These are phyloP conservation scores for Bipolaris cookei DNA, from an alignment of 2,329 filamentous ascomycete species.

Conservation along the genomic window DNA sequence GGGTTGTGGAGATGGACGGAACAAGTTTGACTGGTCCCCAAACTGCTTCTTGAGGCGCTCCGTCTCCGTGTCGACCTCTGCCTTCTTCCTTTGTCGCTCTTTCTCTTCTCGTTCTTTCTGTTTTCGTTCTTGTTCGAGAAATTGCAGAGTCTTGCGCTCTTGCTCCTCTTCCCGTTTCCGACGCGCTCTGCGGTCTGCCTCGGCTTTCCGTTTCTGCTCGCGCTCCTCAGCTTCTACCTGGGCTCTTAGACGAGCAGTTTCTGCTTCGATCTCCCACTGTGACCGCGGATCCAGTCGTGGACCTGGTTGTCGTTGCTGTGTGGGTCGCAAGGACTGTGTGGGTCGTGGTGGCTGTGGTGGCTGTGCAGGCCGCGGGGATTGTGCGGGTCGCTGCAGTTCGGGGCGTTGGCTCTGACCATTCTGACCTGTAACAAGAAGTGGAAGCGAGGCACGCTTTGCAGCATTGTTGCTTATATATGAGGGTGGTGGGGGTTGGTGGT, in stretches of 20 bases:
- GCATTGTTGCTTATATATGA: constrained; percentile 23
- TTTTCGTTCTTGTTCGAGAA: constrained; percentile 52
- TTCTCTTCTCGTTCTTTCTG: constrained; percentile 71
- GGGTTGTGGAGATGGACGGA: constrained; percentile 26
- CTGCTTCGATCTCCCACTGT: constrained; percentile 60
- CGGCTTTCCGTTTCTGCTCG: constrained; percentile 55
- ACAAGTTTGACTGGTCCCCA: constrained; percentile 55
- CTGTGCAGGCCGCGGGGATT: constrained; percentile 4
- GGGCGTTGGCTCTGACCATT: constrained; percentile 23
- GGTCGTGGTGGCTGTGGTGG: constrained; percentile 7
- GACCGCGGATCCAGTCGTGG: constrained; percentile 55
- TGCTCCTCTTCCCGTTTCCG: constrained; percentile 64
- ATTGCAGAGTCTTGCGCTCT: constrained; percentile 48
- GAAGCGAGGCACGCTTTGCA: constrained; percentile 38
- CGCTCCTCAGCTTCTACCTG: constrained; percentile 53
- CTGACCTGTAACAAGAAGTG: constrained; percentile 34
- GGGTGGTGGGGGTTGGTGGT: constrained; percentile 26
- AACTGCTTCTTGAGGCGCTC: constrained; percentile 73
- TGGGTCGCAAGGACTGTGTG: constrained; percentile 14
- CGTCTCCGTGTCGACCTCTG: constrained; percentile 73
- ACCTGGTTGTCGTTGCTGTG: constrained; percentile 16
- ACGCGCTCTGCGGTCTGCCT: constrained; percentile 60
- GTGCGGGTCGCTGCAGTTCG: constrained; percentile 8
- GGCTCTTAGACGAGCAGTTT: constrained; percentile 56
- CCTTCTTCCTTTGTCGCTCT: constrained; percentile 61